A percentile compares a stretch with the other conserved stretches of the same genome.
phyloP scores from a whole-genome alignment of 768 basidiomycete species.

The Mycena chlorophos region DNA sequence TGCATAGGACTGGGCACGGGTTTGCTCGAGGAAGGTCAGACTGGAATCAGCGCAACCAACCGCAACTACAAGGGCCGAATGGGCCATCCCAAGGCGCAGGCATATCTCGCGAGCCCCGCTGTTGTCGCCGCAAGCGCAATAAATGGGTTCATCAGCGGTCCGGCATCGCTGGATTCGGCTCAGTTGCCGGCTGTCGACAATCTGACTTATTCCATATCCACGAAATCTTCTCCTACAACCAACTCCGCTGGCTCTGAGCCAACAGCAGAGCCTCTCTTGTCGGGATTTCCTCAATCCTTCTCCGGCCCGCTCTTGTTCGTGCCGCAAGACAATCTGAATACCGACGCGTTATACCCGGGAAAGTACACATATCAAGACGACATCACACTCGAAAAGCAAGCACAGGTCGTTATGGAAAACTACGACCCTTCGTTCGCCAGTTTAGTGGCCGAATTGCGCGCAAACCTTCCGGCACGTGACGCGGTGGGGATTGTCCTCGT shows the following conservation, averaged over 20 bases:
- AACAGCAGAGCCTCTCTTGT: conserved; percentile 63
- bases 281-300: conserved; percentile 83
- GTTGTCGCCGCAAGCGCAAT: conserved; percentile 96
- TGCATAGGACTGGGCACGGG: conserved; percentile 97
- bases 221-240: conserved; percentile 27
- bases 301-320: conserved; percentile 85
- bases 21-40: conserved; percentile 89
- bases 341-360: conserved; percentile 97
- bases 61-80: conserved; percentile 99
- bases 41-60: conserved; percentile 97
- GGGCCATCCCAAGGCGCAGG: conserved; percentile 93
- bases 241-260: conserved; percentile 27
- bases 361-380: conserved; percentile 99
- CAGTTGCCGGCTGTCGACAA: conserved; percentile 50
- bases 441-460: conserved; percentile 57
- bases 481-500: conserved; percentile 72
- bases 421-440: conserved; percentile 88
- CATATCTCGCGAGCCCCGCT: conserved; percentile 94
- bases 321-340: conserved; percentile 97
- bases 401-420: conserved; percentile 98
- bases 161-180: conserved; percentile 60
- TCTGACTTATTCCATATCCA: conserved; percentile 59
- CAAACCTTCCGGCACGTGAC: conserved; percentile 22
- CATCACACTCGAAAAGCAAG: conserved; percentile 92
- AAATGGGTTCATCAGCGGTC: conserved; percentile 87